Conservation (phyloP, 768 basidiomycete species). For the Boletus eberwhitei region DNA sequence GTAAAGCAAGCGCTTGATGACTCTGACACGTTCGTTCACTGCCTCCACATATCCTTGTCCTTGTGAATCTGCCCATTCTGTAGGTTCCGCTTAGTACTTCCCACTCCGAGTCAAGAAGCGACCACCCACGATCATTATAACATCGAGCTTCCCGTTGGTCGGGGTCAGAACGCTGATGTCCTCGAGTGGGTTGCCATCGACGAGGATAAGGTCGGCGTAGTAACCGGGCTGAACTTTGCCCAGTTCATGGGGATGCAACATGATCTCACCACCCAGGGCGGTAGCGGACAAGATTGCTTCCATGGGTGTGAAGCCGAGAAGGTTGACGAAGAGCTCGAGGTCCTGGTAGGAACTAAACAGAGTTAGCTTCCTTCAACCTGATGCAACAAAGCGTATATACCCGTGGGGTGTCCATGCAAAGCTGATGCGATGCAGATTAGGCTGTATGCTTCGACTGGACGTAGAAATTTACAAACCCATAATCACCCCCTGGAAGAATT, state of each 20-base stretch:
- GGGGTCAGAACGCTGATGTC: conserved; percentile 33
- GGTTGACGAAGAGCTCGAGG: conserved; percentile 36
- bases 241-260: conserved; percentile 35
- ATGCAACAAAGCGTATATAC: neutral
- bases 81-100: neutral
- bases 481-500: conserved; percentile 37
- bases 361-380: neutral
- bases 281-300: conserved; percentile 37
- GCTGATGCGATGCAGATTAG: conserved; percentile 6
- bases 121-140: conserved; percentile 33
- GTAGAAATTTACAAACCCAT: conserved; percentile 24
- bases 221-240: conserved; percentile 37
- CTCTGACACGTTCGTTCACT: neutral
- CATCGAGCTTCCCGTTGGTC: conserved; percentile 30
- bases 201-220: conserved; percentile 36
- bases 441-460: neutral
- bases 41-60: neutral
- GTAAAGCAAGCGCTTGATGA: neutral
- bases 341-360: conserved; percentile 32
- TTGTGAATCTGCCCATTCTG: conserved; percentile 31
- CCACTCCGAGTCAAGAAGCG: neutral
- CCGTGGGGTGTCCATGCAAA: conserved; percentile 35
- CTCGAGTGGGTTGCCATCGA: conserved; percentile 35
- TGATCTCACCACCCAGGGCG: conserved; percentile 35
- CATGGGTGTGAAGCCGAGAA: conserved; percentile 35